Conservation (phyloP, 495 filamentous ascomycete genomes). For the Tuber calosporum region DNA sequence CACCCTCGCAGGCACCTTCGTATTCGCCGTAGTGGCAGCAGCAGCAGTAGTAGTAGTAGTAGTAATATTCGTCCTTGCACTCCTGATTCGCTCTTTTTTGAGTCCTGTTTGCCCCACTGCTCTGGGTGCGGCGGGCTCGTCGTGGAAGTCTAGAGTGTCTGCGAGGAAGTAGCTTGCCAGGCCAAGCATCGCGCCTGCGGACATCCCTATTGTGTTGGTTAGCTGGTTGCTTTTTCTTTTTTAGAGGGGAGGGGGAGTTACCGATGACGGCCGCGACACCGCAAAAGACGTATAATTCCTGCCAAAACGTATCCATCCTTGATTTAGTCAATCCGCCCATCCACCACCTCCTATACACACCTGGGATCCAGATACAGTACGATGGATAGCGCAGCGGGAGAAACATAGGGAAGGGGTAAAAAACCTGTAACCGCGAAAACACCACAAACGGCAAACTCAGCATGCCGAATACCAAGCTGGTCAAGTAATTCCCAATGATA, state of each 20-base stretch:
- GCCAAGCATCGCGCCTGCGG: slow-evolving; percentile 21
- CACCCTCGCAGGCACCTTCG: background rate
- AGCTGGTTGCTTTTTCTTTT: background rate
- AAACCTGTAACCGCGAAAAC: slow-evolving; percentile 26
- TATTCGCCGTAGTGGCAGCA: slow-evolving; percentile 10
- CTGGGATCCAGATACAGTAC: background rate
- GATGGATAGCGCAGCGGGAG: background rate
- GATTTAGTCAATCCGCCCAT: background rate
- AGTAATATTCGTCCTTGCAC: background rate
- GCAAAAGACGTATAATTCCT: slow-evolving; percentile 31
- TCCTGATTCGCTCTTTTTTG: background rate
- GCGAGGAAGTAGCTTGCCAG: slow-evolving; percentile 18
- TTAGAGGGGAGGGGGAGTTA: background rate
- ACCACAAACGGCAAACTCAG: slow-evolving; percentile 16
- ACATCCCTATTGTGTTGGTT: slow-evolving; percentile 10
- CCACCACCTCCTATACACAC: background rate
- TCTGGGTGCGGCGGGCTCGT: slow-evolving; percentile 1
- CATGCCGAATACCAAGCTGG: slow-evolving; percentile 3
- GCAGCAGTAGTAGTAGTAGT: slow-evolving; percentile 5
- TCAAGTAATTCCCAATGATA: slow-evolving; percentile 14
- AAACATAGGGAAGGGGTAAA: background rate
- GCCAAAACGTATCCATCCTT: slow-evolving; percentile 3
- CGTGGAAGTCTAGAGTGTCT: slow-evolving; percentile 10
- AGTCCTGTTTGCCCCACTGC: background rate
- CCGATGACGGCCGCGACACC: slow-evolving; percentile 30